Conservation (phyloP, 768 basidiomycete species). For the Boletales sp. region DNA sequence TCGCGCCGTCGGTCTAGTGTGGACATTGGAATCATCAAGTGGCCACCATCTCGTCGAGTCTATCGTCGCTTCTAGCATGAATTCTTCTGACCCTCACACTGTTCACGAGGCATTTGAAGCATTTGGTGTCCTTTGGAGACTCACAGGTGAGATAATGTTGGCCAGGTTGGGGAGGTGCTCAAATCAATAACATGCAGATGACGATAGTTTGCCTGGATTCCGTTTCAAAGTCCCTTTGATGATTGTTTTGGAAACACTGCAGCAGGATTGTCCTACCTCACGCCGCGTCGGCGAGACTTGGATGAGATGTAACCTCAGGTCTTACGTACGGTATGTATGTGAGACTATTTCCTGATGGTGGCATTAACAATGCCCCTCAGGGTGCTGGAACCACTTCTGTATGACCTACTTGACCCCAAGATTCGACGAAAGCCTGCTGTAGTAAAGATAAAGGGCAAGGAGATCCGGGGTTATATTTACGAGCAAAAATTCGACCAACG, state of each 20-base stretch:
- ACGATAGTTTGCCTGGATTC: conserved; percentile 76
- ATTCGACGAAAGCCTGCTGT: conserved; percentile 51
- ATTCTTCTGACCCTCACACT: conserved; percentile 45
- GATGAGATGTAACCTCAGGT: conserved; percentile 93
- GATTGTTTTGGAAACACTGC: conserved; percentile 79
- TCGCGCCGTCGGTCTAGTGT: conserved; percentile 77
- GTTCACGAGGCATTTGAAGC: conserved; percentile 70
- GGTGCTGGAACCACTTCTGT: conserved; percentile 85
- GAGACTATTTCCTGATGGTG: not conserved
- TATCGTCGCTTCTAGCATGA: conserved; percentile 71
- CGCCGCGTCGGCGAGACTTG: conserved; percentile 89
- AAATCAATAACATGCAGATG: conserved; percentile 49
- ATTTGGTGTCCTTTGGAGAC: conserved; percentile 90
- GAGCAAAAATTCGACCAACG: conserved; percentile 75
- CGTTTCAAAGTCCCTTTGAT: conserved; percentile 83
- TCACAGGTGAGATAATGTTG: conserved; percentile 56
- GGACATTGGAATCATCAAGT: conserved; percentile 63
- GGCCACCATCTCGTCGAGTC: conserved; percentile 69
- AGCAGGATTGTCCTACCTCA: conserved; percentile 67
- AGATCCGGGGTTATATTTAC: conserved; percentile 66
- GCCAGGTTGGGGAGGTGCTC: not conserved
- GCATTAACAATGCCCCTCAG: conserved; percentile 36
- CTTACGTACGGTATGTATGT: conserved; percentile 70
- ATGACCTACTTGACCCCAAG: conserved; percentile 68
- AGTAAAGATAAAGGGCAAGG: conserved; percentile 57